Evolutionary conservation across 164 flowering plant species (phyloP).

Genomic region (Tinospora cordifolia): DNA sequence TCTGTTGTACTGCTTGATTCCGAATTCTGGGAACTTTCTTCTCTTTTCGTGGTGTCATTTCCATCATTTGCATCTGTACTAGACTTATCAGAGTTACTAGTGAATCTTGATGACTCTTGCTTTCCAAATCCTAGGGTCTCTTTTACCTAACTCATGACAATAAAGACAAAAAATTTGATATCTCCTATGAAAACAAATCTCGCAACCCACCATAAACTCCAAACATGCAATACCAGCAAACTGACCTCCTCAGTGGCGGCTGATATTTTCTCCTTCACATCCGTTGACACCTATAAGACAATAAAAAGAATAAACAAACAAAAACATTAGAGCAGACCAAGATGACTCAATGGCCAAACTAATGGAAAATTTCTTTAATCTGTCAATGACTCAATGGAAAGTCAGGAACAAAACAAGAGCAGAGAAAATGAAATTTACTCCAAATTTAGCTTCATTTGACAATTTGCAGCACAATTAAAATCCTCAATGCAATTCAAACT

Average conservation of each 20-base stretch:
- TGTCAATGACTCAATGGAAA: background rate
- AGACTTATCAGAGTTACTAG: slow-evolving; percentile 24
- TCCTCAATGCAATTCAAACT: background rate
- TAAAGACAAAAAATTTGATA: background rate
- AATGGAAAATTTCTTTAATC: background rate
- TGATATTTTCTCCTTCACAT: slow-evolving; percentile 74
- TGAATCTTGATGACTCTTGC: slow-evolving; percentile 35
- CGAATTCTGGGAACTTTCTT: slow-evolving; percentile 34
- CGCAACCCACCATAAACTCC: background rate
- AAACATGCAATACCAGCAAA: slow-evolving; percentile 2
- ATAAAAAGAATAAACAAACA: background rate
- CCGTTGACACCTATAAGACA: slow-evolving; percentile 57
- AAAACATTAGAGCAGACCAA: background rate
- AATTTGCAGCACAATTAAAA: background rate
- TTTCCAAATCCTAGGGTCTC: slow-evolving; percentile 58
- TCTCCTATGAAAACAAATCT: background rate
- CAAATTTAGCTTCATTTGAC: background rate
- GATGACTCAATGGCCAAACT: background rate
- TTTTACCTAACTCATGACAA: slow-evolving; percentile 50
- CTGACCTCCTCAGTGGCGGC: slow-evolving; percentile 74
- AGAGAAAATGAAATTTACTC: background rate
- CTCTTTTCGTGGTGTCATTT: slow-evolving; percentile 28
- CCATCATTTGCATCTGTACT: slow-evolving; percentile 31
- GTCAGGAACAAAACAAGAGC: background rate
- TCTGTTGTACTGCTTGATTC: slow-evolving; percentile 37